phyloP scores from a whole-genome alignment of 805 yeast genomes.

The Cyberlindnera misumaiensis region DNA sequence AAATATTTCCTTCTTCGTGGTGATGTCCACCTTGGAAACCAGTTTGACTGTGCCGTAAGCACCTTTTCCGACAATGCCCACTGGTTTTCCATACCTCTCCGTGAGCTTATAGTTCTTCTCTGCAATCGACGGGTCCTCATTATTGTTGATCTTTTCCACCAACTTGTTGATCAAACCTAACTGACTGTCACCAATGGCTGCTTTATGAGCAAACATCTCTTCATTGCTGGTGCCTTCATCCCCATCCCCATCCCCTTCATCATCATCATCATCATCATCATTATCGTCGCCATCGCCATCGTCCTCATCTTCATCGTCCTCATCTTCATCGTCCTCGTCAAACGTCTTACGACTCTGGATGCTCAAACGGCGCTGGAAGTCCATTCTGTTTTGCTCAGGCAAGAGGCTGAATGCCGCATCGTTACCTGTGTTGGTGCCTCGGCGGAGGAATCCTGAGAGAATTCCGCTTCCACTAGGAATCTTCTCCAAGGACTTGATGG shows the following conservation, averaged over 20 bases:
- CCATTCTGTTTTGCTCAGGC: slow-evolving; percentile 24
- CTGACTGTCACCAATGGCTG: slow-evolving; percentile 46
- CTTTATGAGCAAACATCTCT: slow-evolving; percentile 13
- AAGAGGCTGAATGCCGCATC: slow-evolving; percentile 23
- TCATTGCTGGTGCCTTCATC: slow-evolving; percentile 26
- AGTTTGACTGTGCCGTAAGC: slow-evolving; percentile 96
- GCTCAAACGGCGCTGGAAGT: slow-evolving; percentile 23
- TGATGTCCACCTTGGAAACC: slow-evolving; percentile 89
- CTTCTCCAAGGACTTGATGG: slow-evolving; percentile 19
- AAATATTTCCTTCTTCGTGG: slow-evolving; percentile 70
- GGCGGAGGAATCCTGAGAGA: slow-evolving; percentile 19
- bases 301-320: slow-evolving; percentile 5
- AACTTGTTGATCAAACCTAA: slow-evolving; percentile 40
- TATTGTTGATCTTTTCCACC: slow-evolving; percentile 40
- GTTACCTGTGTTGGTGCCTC: slow-evolving; percentile 9
- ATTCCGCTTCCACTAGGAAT: slow-evolving; percentile 16
- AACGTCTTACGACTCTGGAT: slow-evolving; percentile 20
- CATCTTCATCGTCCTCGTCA: slow-evolving; percentile 14
- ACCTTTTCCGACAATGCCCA: slow-evolving; percentile 79
- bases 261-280: slow-evolving; percentile 6
- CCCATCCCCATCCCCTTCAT: slow-evolving; percentile 7
- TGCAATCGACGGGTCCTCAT: slow-evolving; percentile 11
- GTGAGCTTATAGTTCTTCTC: slow-evolving; percentile 29
- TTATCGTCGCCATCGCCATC: slow-evolving; percentile 4
- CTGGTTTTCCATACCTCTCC: slow-evolving; percentile 43